Evolutionary conservation across 2,329 filamentous ascomycete species (phyloP), one percentile per base, ranked within the genome.

Genomic region (Aspergillus novoparasiticus): DNA sequence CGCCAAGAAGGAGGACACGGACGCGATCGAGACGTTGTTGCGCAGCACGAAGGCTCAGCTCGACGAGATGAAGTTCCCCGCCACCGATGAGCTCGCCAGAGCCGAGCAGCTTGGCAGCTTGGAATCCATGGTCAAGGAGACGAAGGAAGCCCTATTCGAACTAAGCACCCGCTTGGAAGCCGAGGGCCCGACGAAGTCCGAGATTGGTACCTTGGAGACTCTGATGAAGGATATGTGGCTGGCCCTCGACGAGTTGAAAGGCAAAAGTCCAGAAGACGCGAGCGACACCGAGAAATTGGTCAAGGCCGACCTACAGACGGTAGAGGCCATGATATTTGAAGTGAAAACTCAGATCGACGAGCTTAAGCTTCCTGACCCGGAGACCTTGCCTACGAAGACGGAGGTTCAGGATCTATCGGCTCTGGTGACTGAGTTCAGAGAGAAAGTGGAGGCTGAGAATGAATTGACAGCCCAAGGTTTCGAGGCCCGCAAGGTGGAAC

Each of bases 1-100:
- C 2, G 89, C 90, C 6, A 88, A 84, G 36, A 92, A 92, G 73
- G 93, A 97, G 68, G 94, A 98, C 70, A 92, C 94, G 0, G 88
- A 94, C 65, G 93, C 93, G 12, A 94, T 98, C 63, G 94, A 97
- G 77, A 96, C 91, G 0, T 88, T 98, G 56, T 84, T 98, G 14
- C 88, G 90, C 48, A 97, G 96, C 75, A 94, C 93, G 36, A 97
- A 97, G 75, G 88, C 90, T 6, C 91, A 91, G 54, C 82, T 98
- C 11, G 94, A 97, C 63, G 93, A 96, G 63, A 86, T 96, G 57
- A 86, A 77, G 6, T 75, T 86, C 30, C 82, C 85, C 1, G 82
- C 94, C 57, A 85, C 71, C 0, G 90, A 93, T 39, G 88, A 91
- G 62, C 82, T 87, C 2, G 88, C 93, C 11, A 86, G 82, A 36